Evolutionary conservation across 495 filamentous ascomycete species (phyloP).

Genomic region (Penicillium malachiteum): DNA sequence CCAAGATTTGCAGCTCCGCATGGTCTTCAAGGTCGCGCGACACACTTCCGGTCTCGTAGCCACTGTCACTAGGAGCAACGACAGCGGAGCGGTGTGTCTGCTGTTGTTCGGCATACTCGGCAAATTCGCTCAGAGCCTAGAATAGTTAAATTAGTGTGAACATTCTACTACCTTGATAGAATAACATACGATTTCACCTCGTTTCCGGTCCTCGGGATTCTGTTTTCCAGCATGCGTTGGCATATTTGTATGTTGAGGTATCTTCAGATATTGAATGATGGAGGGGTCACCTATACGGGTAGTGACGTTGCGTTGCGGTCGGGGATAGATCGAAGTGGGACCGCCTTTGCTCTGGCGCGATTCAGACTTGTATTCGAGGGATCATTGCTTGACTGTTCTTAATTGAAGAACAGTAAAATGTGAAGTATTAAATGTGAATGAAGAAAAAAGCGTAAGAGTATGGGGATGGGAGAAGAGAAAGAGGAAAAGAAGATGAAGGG

Average conservation of each 20-base stretch:
- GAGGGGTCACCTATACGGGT: conserved; percentile 10
- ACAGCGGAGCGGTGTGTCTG: conserved; percentile 64
- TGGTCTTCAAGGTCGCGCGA: conserved; percentile 64
- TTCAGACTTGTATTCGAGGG: conserved; percentile 45
- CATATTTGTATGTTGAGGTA: conserved; percentile 23
- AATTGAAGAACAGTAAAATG: conserved; percentile 4
- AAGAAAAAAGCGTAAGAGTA: background rate
- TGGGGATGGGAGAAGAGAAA: background rate
- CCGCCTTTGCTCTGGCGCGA: conserved; percentile 24
- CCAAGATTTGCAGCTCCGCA: conserved; percentile 87
- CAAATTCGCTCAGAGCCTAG: conserved; percentile 92
- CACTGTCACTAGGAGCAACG: conserved; percentile 42
- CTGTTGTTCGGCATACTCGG: conserved; percentile 95
- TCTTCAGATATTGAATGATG: conserved; percentile 10
- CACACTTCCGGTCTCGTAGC: conserved; percentile 40
- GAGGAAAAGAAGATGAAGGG: conserved; percentile 1
- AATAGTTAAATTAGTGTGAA: conserved; percentile 9
- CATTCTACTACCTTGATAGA: background rate
- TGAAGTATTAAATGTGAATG: conserved; percentile 1
- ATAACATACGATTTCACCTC: conserved; percentile 73
- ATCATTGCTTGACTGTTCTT: conserved; percentile 39
- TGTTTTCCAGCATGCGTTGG: conserved; percentile 51
- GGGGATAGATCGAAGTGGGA: conserved; percentile 15
- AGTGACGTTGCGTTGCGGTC: conserved; percentile 30
- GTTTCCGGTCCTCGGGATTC: conserved; percentile 71